A percentile compares a stretch with the other conserved stretches of the same genome.
These are phyloP conservation scores for Lachancea quebecensis DNA, from an alignment of 805 yeast species.

Conservation along the genomic window DNA sequence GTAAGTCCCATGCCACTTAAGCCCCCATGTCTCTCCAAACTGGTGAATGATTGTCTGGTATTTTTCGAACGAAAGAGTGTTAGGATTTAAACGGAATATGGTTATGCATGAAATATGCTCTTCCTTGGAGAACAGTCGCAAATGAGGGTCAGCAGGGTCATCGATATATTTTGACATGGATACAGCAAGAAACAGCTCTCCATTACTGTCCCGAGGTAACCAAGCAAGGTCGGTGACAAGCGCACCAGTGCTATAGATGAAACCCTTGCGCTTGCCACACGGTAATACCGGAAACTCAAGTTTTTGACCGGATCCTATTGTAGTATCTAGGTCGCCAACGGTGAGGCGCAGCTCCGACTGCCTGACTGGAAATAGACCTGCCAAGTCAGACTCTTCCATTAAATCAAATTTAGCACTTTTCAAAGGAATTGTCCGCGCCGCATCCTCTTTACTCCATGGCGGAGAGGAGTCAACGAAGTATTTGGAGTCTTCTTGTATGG, in stretches of 20 bases:
- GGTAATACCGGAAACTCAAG: slow-evolving; percentile 26
- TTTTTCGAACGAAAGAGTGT: slow-evolving; percentile 25
- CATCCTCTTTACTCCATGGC: slow-evolving; percentile 10
- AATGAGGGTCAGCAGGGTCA: slow-evolving; percentile 23
- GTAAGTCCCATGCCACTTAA: slow-evolving; percentile 31
- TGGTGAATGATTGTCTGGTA: slow-evolving; percentile 31
- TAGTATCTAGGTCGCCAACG: slow-evolving; percentile 17
- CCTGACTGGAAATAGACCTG: slow-evolving; percentile 22
- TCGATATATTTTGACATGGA: slow-evolving; percentile 36
- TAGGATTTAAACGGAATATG: slow-evolving; percentile 36
- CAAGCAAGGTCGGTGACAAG: slow-evolving; percentile 48
- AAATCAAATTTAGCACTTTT: slow-evolving; percentile 11
- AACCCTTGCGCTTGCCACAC: slow-evolving; percentile 32
- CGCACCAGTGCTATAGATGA: slow-evolving; percentile 45
- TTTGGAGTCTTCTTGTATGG: slow-evolving; percentile 20
- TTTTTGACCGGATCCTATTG: slow-evolving; percentile 15
- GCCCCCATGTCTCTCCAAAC: slow-evolving; percentile 40
- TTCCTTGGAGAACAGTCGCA: slow-evolving; percentile 25
- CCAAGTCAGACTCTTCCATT: slow-evolving; percentile 21
- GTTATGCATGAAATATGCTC: slow-evolving; percentile 37
- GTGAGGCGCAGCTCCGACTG: slow-evolving; percentile 12
- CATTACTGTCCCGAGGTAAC: slow-evolving; percentile 33
- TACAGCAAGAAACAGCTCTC: slow-evolving; percentile 43
- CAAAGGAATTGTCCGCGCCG: slow-evolving; percentile 1
- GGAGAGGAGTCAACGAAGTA: slow-evolving; percentile 18